A percentile compares a stretch with the other conserved stretches of the same genome.
Evolutionary conservation across 805 yeast species (phyloP).

Genomic region (Metschnikowia gelsemii): DNA sequence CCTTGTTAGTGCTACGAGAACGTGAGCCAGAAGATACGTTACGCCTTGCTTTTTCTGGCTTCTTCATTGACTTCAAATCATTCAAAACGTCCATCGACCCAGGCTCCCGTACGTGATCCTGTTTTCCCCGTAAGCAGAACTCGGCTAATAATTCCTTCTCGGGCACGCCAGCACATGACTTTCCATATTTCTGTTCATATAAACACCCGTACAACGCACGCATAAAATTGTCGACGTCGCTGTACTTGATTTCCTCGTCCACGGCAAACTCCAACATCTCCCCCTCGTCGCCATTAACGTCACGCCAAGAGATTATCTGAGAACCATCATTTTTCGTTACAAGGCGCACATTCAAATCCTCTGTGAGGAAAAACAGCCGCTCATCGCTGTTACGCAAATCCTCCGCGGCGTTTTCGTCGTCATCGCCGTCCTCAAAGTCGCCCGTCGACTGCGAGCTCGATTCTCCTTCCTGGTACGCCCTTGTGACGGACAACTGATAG

Average conservation of each 20-base stretch:
- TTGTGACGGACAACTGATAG: conserved; percentile 69
- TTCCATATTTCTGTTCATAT: conserved; percentile 71
- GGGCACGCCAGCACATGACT: conserved; percentile 46
- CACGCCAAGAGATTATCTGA: conserved; percentile 72
- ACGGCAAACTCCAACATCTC: conserved; percentile 81
- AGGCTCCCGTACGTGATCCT: not conserved
- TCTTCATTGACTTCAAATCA: conserved; percentile 25
- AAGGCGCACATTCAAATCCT: conserved; percentile 55
- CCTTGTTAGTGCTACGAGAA: conserved; percentile 9
- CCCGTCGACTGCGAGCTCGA: conserved; percentile 44
- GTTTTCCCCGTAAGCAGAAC: conserved; percentile 6
- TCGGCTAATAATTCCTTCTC: conserved; percentile 23
- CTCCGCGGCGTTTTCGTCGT: conserved; percentile 28
- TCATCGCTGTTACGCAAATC: conserved; percentile 51
- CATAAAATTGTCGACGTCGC: conserved; percentile 63
- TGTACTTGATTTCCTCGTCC: conserved; percentile 54
- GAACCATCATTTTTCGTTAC: conserved; percentile 53
- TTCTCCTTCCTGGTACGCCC: conserved; percentile 69
- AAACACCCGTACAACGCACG: conserved; percentile 62
- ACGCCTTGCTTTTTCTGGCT: not conserved
- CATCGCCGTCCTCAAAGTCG: conserved; percentile 51
- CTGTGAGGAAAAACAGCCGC: conserved; percentile 66
- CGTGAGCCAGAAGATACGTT: conserved; percentile 5
- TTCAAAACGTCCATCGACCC: conserved; percentile 7
- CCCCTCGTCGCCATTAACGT: conserved; percentile 80